Evolutionary conservation across 805 yeast species (phyloP).

Genomic region (Candida dajiaensis): DNA sequence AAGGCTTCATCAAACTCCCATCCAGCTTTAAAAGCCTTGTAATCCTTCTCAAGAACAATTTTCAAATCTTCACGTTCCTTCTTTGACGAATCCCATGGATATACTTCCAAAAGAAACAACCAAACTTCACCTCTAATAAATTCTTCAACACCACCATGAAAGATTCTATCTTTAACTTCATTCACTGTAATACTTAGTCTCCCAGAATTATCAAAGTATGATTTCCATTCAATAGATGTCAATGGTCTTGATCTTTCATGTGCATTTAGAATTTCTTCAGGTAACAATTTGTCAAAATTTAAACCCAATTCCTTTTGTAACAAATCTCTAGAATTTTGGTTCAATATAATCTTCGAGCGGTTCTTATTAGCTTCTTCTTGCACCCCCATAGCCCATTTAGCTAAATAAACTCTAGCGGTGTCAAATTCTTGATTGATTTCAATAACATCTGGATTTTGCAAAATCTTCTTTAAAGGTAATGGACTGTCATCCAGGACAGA

Average conservation of each 20-base stretch:
- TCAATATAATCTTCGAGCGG: conserved; percentile 45
- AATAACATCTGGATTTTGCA: conserved; percentile 74
- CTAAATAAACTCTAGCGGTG: conserved; percentile 84
- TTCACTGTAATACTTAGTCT: conserved; percentile 59
- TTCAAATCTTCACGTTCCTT: conserved; percentile 60
- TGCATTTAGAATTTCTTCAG: conserved; percentile 52
- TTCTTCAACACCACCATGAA: conserved; percentile 79
- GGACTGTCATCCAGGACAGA: conserved; percentile 57
- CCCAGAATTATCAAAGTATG: conserved; percentile 78
- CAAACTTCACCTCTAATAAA: conserved; percentile 69
- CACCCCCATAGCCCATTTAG: conserved; percentile 94
- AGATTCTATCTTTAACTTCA: conserved; percentile 77
- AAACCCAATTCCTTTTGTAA: conserved; percentile 58
- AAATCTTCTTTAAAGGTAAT: conserved; percentile 43
- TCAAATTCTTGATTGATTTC: conserved; percentile 86
- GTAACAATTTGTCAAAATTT: conserved; percentile 46
- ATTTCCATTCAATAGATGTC: conserved; percentile 72
- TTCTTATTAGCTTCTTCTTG: conserved; percentile 80
- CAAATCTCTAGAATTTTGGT: conserved; percentile 49
- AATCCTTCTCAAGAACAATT: conserved; percentile 52
- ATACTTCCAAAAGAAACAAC: conserved; percentile 78
- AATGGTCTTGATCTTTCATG: conserved; percentile 62
- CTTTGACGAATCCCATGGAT: conserved; percentile 79
- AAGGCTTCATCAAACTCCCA: conserved; percentile 61
- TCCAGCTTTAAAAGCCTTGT: conserved; percentile 57